phyloP scores from a whole-genome alignment of 192 early-diverging fungal genomes.

The Podila minutissima region DNA sequence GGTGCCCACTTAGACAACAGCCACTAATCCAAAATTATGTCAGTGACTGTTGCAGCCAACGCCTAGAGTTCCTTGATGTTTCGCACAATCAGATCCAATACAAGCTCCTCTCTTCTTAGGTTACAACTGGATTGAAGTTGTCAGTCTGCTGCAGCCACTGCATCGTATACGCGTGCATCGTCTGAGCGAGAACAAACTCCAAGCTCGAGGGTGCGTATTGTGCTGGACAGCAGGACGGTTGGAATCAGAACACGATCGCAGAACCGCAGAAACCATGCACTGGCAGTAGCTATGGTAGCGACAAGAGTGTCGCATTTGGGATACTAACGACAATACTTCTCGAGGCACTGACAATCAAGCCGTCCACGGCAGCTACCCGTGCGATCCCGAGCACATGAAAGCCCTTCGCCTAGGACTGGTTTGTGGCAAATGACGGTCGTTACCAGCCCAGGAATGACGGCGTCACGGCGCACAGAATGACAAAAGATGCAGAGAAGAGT shows the following conservation, averaged over 20 bases:
- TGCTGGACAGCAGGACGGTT: conserved; percentile 4
- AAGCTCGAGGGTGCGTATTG: too few species aligned
- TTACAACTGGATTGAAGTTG: conserved; percentile 53
- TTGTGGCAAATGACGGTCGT: conserved; percentile 10
- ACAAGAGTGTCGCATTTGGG: too few species aligned
- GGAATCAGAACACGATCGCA: conserved; percentile 28
- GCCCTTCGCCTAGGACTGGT: too few species aligned
- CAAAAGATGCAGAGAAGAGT: too few species aligned
- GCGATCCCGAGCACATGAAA: too few species aligned
- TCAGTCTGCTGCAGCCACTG: conserved; percentile 49
- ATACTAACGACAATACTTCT: too few species aligned
- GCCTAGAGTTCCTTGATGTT: conserved; percentile 54
- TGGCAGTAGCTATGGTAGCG: background rate
- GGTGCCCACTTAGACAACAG: too few species aligned
- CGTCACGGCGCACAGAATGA: too few species aligned
- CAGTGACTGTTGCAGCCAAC: background rate
- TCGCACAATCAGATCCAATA: conserved; percentile 53
- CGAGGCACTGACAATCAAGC: too few species aligned
- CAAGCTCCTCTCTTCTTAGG: background rate
- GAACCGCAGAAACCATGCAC: conserved; percentile 34
- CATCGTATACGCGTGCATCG: conserved; percentile 35
- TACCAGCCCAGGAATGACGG: too few species aligned
- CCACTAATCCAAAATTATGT: too few species aligned
- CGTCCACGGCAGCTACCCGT: too few species aligned
- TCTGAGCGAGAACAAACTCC: conserved; percentile 54